Percentiles rank a stretch among this genome's conserved stretches.
These are phyloP conservation scores for Macrolepiota fuliginosa DNA, from an alignment of 768 basidiomycete species.

Conservation along the genomic window DNA sequence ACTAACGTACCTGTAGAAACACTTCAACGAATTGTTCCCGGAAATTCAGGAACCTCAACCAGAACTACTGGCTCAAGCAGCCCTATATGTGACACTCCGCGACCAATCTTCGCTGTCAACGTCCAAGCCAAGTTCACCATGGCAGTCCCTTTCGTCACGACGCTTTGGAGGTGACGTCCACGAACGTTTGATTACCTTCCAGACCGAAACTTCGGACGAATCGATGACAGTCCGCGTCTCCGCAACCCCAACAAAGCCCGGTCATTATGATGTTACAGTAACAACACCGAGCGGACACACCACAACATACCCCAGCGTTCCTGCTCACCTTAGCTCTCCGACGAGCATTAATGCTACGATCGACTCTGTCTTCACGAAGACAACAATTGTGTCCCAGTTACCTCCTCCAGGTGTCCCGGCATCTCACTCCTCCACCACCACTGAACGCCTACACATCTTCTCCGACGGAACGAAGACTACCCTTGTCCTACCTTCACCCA, in stretches of 20 bases:
- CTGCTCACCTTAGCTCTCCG: constrained; percentile 53
- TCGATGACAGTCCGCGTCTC: constrained; percentile 41
- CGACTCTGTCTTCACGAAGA: constrained; percentile 42
- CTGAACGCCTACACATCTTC: constrained; percentile 80
- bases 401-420: constrained; percentile 52
- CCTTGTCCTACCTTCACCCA: constrained; percentile 64
- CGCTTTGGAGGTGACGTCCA: constrained; percentile 78
- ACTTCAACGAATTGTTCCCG: constrained; percentile 80
- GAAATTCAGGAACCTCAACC: constrained; percentile 53
- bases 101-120: constrained; percentile 39
- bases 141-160: constrained; percentile 67
- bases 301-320: constrained; percentile 43
- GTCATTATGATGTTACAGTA: constrained; percentile 55
- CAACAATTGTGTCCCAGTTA: constrained; percentile 75
- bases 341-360: constrained; percentile 56
- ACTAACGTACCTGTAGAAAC: constrained; percentile 55
- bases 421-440: constrained; percentile 51
- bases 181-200: constrained; percentile 60
- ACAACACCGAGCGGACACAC: constrained; percentile 28
- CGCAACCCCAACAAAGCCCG: constrained; percentile 28
- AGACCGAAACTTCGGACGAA: constrained; percentile 42
- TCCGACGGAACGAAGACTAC: constrained; percentile 59
- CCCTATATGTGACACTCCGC: constrained; percentile 69
- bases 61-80: constrained; percentile 73
- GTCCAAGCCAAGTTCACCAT: constrained; percentile 46